Evolutionary conservation across 2,329 filamentous ascomycete genomes (phyloP).

Genomic region (Mycosphaerella sp.): DNA sequence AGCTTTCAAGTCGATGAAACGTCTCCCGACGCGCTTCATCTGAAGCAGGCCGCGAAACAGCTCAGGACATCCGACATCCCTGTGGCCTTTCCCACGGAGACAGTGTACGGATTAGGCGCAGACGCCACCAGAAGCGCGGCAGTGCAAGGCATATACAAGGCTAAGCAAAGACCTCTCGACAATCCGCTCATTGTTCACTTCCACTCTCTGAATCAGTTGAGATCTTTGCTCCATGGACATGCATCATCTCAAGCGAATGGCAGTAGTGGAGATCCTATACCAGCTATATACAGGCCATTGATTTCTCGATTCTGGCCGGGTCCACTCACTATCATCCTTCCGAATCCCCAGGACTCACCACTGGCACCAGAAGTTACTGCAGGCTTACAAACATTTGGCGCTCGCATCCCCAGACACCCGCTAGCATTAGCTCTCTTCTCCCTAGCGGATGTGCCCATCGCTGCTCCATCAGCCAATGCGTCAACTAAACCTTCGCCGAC

Average conservation of each 20-base stretch:
- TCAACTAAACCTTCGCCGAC: conserved; percentile 91
- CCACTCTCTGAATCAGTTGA: conserved; percentile 70
- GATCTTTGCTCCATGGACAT: conserved; percentile 50
- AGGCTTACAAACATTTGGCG: conserved; percentile 76
- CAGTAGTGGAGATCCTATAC: conserved; percentile 47
- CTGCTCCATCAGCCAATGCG: conserved; percentile 89
- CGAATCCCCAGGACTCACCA: conserved; percentile 60
- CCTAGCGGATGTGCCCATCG: conserved; percentile 68
- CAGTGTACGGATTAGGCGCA: conserved; percentile 93
- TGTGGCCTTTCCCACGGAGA: conserved; percentile 95
- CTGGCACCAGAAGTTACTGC: conserved; percentile 91
- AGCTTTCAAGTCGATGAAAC: conserved; percentile 25
- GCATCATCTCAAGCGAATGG: conserved; percentile 3
- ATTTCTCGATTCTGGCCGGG: conserved; percentile 90
- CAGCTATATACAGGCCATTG: conserved; percentile 67
- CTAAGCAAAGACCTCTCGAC: conserved; percentile 84
- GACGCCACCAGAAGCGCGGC: conserved; percentile 81
- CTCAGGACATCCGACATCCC: conserved; percentile 63
- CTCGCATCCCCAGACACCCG: conserved; percentile 76
- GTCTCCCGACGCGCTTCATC: conserved; percentile 44
- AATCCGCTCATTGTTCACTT: conserved; percentile 95
- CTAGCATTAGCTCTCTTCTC: conserved; percentile 86
- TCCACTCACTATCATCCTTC: conserved; percentile 82
- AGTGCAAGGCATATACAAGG: conserved; percentile 84
- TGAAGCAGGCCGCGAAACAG: conserved; percentile 60